A percentile compares a stretch with the other conserved stretches of the same genome.
phyloP scores from a whole-genome alignment of 371 early-diverging fungal genomes.

The Mucor velutinosus region DNA sequence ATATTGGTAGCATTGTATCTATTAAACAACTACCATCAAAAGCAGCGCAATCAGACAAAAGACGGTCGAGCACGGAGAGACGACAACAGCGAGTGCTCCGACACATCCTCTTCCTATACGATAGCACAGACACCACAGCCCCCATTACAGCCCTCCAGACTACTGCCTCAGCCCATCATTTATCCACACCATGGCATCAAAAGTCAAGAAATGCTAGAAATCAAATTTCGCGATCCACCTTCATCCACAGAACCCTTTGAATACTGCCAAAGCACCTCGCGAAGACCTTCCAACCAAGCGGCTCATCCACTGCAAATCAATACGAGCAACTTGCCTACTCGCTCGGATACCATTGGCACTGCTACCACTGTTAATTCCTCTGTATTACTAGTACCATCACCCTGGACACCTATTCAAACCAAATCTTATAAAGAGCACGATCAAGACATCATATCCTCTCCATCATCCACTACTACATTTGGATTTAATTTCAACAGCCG shows the following conservation, averaged over 20 bases:
- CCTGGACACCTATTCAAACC: conserved; percentile 12
- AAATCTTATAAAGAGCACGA: background rate
- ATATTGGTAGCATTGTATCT: conserved; percentile 39
- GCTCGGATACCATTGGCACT: conserved; percentile 20
- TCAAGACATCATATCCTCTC: background rate
- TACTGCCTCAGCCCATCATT: background rate
- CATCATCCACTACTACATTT: conserved; percentile 1
- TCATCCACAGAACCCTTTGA: conserved; percentile 14
- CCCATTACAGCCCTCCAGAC: background rate
- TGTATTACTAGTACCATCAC: conserved; percentile 16
- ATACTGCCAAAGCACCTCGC: background rate
- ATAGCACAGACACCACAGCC: background rate
- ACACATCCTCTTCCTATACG: background rate
- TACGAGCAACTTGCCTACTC: background rate
- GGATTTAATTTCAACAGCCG: background rate
- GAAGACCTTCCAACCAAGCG: background rate
- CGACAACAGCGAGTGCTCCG: background rate
- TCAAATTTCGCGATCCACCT: background rate
- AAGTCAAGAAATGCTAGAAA: conserved; percentile 6
- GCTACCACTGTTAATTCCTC: conserved; percentile 9
- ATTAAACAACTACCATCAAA: conserved; percentile 28
- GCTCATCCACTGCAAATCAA: conserved; percentile 12
- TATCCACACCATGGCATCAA: background rate
- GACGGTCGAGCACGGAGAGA: background rate
- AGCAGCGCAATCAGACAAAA: background rate